These are phyloP conservation scores for Ascochyta viciae-villosae DNA, from an alignment of 2,329 filamentous ascomycete genomes.

Conservation along the genomic window DNA sequence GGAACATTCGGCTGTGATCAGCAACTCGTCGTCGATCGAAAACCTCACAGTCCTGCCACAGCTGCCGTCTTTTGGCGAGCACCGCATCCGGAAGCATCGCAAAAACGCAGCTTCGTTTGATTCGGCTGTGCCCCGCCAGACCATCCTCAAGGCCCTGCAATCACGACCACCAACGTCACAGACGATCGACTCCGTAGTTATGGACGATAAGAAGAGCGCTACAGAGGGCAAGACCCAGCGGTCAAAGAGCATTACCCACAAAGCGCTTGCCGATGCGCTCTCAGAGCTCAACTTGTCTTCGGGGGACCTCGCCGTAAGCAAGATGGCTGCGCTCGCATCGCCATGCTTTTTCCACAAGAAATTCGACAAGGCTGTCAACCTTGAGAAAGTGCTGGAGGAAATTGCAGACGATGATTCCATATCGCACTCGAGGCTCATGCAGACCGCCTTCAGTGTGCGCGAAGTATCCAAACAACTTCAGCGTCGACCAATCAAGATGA, in stretches of 20 bases:
- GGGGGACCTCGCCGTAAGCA: slow-evolving; percentile 49
- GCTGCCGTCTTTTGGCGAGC: slow-evolving; percentile 47
- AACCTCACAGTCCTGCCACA: slow-evolving; percentile 43
- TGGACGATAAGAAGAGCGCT: slow-evolving; percentile 49
- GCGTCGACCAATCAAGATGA: slow-evolving; percentile 87
- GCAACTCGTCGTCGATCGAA: slow-evolving; percentile 45
- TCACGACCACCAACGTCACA: slow-evolving; percentile 64
- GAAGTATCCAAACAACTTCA: slow-evolving; percentile 97
- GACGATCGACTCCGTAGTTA: slow-evolving; percentile 69
- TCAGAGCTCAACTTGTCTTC: slow-evolving; percentile 59
- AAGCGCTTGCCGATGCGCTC: slow-evolving; percentile 68
- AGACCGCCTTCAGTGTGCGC: slow-evolving; percentile 92
- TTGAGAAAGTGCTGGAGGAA: slow-evolving; percentile 93
- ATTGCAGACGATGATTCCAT: slow-evolving; percentile 87
- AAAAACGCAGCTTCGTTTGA: slow-evolving; percentile 64
- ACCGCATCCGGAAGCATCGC: slow-evolving; percentile 47
- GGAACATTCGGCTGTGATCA: slow-evolving; percentile 29
- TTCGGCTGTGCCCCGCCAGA: slow-evolving; percentile 73
- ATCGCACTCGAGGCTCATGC: slow-evolving; percentile 91
- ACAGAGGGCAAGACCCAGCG: slow-evolving; percentile 32
- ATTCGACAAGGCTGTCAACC: slow-evolving; percentile 95
- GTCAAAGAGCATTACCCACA: slow-evolving; percentile 47
- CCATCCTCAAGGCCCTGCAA: slow-evolving; percentile 81
- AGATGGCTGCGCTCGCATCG: slow-evolving; percentile 77
- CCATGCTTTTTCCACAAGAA: slow-evolving; percentile 98